Conservation (phyloP, 495 filamentous ascomycete genomes). For the Hypoxylon perforatum region DNA sequence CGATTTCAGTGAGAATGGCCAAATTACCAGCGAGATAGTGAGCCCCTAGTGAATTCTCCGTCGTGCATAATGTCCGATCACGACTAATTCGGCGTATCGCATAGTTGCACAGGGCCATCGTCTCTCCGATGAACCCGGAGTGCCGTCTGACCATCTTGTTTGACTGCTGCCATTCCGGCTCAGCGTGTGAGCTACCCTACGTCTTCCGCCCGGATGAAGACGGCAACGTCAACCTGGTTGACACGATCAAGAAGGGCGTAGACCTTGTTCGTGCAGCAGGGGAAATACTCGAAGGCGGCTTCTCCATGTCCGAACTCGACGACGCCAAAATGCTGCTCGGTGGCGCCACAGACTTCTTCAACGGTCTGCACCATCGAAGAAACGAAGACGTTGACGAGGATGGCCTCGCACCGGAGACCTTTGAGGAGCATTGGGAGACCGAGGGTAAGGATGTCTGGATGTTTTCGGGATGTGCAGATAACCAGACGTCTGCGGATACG, state of each 20-base stretch:
- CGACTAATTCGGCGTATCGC: neutral
- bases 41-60: neutral
- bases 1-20: constrained; percentile 62
- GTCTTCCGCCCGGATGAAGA: constrained; percentile 66
- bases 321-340: constrained; percentile 66
- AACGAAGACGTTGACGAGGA: constrained; percentile 56
- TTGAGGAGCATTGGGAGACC: constrained; percentile 62
- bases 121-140: constrained; percentile 61
- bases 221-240: constrained; percentile 65
- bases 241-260: constrained; percentile 65
- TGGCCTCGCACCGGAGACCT: constrained; percentile 63
- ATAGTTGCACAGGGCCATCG: constrained; percentile 63
- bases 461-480: constrained; percentile 69
- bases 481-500: constrained; percentile 70
- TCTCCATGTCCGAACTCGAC: constrained; percentile 57
- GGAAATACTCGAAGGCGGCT: constrained; percentile 64
- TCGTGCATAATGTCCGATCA: neutral
- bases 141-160: constrained; percentile 67
- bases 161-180: constrained; percentile 73
- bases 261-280: constrained; percentile 57
- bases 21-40: constrained; percentile 62
- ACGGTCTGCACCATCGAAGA: constrained; percentile 57
- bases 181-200: constrained; percentile 68
- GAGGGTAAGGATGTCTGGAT: constrained; percentile 69
- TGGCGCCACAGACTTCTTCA: constrained; percentile 66